These are phyloP conservation scores for Amborella trichopoda DNA, from an alignment of 164 flowering plant species.

Conservation along the genomic window DNA sequence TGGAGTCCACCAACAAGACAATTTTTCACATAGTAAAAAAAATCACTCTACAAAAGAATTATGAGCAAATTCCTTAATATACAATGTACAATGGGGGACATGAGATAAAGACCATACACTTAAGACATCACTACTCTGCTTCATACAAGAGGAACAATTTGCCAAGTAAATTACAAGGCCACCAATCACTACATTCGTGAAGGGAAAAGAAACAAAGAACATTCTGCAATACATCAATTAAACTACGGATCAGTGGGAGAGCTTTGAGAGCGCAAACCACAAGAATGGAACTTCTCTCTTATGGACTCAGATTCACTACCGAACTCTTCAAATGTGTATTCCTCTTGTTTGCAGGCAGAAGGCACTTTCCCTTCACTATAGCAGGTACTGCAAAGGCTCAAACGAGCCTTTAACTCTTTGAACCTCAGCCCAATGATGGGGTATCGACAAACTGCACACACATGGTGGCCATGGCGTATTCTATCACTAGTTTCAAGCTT, in stretches of 20 bases:
- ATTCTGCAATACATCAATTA: slow-evolving; percentile 1
- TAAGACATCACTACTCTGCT: slow-evolving; percentile 17
- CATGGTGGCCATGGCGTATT: slow-evolving; percentile 67
- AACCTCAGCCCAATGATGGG: slow-evolving; percentile 91
- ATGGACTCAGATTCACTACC: slow-evolving; percentile 64
- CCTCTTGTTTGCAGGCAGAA: slow-evolving; percentile 55
- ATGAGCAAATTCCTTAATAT: slow-evolving; percentile 5
- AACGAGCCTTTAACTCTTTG: slow-evolving; percentile 63
- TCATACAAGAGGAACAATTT: slow-evolving; percentile 25
- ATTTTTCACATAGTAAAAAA: background rate
- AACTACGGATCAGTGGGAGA: slow-evolving; percentile 25
- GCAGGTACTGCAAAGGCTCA: slow-evolving; percentile 79
- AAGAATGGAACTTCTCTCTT: slow-evolving; percentile 84
- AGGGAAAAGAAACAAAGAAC: background rate
- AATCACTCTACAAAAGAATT: slow-evolving; percentile 6
- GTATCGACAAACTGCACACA: slow-evolving; percentile 75
- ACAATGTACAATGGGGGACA: slow-evolving; percentile 28
- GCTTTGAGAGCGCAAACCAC: slow-evolving; percentile 38
- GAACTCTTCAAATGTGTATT: slow-evolving; percentile 78
- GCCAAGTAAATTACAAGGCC: slow-evolving; percentile 23
- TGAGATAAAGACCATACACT: slow-evolving; percentile 14
- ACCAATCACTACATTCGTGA: slow-evolving; percentile 7
- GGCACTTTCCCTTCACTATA: slow-evolving; percentile 98
- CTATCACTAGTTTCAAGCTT: slow-evolving; percentile 80
- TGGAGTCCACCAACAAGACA: background rate